Percentiles rank a stretch among this genome's conserved stretches.
phyloP scores from a whole-genome alignment of 2,329 filamentous ascomycete species.

The Aphanoascus verrucosus region DNA sequence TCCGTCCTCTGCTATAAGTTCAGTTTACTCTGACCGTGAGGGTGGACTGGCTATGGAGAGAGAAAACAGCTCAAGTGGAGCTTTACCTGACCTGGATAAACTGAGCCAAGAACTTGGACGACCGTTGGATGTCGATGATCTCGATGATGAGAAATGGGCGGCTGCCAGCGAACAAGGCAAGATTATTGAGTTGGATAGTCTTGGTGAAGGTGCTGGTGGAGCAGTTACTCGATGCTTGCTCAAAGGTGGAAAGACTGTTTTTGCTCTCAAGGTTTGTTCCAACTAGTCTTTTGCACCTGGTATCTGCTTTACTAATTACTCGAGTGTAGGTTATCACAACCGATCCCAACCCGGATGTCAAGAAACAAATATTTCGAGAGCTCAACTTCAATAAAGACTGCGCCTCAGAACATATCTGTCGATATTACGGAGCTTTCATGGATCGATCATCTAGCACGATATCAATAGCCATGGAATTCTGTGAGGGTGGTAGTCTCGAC shows the following conservation, averaged over 20 bases:
- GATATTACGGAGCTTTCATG: conserved; percentile 94
- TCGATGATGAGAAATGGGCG: conserved; percentile 91
- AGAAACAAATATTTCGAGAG: conserved; percentile 95
- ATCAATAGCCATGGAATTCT: conserved; percentile 98
- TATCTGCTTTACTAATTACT: conserved; percentile 17
- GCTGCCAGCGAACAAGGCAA: conserved; percentile 81
- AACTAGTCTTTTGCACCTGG: neutral
- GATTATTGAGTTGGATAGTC: conserved; percentile 75
- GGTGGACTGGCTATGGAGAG: conserved; percentile 67
- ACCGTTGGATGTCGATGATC: conserved; percentile 79
- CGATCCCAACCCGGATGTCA: conserved; percentile 93
- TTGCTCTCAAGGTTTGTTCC: conserved; percentile 77
- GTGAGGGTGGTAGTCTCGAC: conserved; percentile 89
- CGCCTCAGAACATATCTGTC: conserved; percentile 89
- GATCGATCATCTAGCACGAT: conserved; percentile 94
- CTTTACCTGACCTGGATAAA: conserved; percentile 63
- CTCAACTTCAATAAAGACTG: conserved; percentile 97
- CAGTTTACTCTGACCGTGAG: conserved; percentile 70
- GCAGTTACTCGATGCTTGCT: conserved; percentile 86
- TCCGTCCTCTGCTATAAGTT: conserved; percentile 78
- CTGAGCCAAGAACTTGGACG: conserved; percentile 71
- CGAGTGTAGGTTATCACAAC: conserved; percentile 77
- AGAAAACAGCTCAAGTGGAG: conserved; percentile 65
- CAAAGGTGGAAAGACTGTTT: conserved; percentile 84
- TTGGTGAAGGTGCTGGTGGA: conserved; percentile 91